A percentile compares a stretch with the other conserved stretches of the same genome.
Conservation (phyloP, 805 yeast species). For the Zygotorulaspora danielsina region DNA sequence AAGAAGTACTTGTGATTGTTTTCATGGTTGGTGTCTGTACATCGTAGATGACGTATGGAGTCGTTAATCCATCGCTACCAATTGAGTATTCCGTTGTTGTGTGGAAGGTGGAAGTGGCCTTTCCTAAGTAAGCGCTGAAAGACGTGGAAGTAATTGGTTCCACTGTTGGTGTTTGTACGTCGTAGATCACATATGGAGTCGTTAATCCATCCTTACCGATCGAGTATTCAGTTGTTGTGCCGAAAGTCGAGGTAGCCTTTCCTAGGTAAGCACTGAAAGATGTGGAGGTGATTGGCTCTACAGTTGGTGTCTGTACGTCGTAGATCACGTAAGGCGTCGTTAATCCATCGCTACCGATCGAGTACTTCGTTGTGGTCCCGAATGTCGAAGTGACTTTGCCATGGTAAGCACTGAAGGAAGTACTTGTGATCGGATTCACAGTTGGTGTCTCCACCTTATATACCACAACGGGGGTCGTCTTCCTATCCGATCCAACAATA, state of each 20-base stretch:
- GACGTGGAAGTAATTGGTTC: not conserved
- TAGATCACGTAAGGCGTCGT: not conserved
- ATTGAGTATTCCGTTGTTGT: too few relatives aligned
- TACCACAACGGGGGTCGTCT: constrained; percentile 13
- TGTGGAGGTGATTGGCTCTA: constrained; percentile 4
- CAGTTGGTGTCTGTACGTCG: not conserved
- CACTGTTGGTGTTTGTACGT: constrained; percentile 14
- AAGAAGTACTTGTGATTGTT: too few relatives aligned
- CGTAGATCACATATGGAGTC: constrained; percentile 14
- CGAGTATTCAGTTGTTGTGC: constrained; percentile 8
- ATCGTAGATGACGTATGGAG: too few relatives aligned
- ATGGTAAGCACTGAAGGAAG: constrained; percentile 5
- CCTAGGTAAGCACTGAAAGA: constrained; percentile 12
- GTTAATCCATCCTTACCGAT: constrained; percentile 11
- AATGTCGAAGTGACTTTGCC: constrained; percentile 1
- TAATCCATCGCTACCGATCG: not conserved
- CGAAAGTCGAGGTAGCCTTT: constrained; percentile 10
- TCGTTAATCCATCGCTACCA: too few relatives aligned
- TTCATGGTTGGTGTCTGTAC: too few relatives aligned
- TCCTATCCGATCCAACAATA: constrained; percentile 5
- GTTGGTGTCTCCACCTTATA: constrained; percentile 15
- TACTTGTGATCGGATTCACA: not conserved
- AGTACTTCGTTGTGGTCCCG: constrained; percentile 2
- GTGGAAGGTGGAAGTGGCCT: too few relatives aligned
- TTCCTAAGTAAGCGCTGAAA: too few relatives aligned